phyloP scores from a whole-genome alignment of 2,329 filamentous ascomycete species.

The Fusarium proliferatum region DNA sequence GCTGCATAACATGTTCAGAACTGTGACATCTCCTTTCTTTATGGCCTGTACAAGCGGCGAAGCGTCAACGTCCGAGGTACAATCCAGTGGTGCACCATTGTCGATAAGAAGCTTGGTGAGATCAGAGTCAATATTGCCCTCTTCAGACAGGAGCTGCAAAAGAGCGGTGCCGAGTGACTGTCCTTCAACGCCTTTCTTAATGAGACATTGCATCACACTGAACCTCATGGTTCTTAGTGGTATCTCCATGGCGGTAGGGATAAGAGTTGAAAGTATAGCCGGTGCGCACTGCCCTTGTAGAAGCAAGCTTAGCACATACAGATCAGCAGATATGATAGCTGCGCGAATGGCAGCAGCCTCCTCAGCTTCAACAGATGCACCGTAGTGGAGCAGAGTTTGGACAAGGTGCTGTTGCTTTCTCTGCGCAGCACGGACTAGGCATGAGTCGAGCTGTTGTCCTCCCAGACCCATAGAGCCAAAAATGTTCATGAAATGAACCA shows the following conservation, averaged over 20 bases:
- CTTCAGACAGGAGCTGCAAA: neutral
- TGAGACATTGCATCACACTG: neutral
- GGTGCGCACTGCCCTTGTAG: neutral
- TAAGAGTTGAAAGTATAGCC: neutral
- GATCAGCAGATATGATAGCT: neutral
- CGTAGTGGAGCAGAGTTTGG: neutral
- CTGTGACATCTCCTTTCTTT: neutral
- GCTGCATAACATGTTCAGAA: constrained; percentile 1
- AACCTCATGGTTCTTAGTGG: neutral
- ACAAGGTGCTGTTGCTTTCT: neutral
- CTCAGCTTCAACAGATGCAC: constrained; percentile 5
- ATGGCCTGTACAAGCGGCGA: neutral
- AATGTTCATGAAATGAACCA: neutral
- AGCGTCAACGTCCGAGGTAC: neutral
- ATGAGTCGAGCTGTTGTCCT: neutral
- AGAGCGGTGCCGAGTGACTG: neutral
- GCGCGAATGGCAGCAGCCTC: neutral
- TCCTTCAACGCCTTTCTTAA: neutral
- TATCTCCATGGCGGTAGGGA: neutral
- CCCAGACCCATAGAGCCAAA: constrained; percentile 1
- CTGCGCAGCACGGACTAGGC: neutral
- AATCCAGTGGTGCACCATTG: neutral
- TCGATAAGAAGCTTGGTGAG: constrained; percentile 8
- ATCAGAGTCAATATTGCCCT: neutral
- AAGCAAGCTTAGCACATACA: neutral